Percentiles rank a stretch among this genome's conserved stretches.
phyloP scores from a whole-genome alignment of 2,329 filamentous ascomycete genomes.

The Colletotrichum viniferum region DNA sequence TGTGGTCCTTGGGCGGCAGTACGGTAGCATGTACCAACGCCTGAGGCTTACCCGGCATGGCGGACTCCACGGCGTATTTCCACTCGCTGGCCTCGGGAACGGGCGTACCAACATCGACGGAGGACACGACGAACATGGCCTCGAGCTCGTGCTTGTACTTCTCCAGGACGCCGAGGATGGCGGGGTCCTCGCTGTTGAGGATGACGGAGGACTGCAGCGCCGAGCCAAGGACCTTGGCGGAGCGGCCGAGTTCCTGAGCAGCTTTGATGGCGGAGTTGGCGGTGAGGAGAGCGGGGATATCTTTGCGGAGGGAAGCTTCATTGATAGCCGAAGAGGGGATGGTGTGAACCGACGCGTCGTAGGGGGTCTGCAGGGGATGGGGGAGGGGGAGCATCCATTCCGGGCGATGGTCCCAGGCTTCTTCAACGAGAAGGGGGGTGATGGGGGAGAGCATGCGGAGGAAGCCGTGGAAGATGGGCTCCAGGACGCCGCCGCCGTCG shows the following conservation, averaged over 20 bases:
- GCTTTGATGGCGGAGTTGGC: constrained; percentile 73
- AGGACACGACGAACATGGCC: constrained; percentile 72
- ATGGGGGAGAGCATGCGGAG: constrained; percentile 81
- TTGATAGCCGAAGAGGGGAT: constrained; percentile 40
- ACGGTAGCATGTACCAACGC: constrained; percentile 46
- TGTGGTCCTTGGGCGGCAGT: constrained; percentile 58
- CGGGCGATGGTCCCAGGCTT: constrained; percentile 83
- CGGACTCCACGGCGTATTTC: constrained; percentile 47
- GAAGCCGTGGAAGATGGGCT: constrained; percentile 73
- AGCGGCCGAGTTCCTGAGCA: constrained; percentile 75
- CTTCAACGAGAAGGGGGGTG: constrained; percentile 83
- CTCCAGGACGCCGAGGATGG: constrained; percentile 37
- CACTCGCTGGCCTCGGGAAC: constrained; percentile 36
- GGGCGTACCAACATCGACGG: constrained; percentile 53
- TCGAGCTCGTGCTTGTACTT: constrained; percentile 58
- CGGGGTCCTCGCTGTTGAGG: constrained; percentile 48
- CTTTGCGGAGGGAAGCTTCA: constrained; percentile 42
- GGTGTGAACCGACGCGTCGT: constrained; percentile 47
- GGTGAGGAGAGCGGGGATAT: constrained; percentile 53
- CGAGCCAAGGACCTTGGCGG: constrained; percentile 75
- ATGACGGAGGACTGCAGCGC: constrained; percentile 79
- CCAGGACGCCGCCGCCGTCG: constrained; percentile 66
- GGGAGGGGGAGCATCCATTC: constrained; percentile 54
- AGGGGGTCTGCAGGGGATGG: constrained; percentile 52
- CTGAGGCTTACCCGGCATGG: constrained; percentile 34